These are phyloP conservation scores for Lasiosphaeria hispida DNA, from an alignment of 495 filamentous ascomycete genomes.

Conservation along the genomic window DNA sequence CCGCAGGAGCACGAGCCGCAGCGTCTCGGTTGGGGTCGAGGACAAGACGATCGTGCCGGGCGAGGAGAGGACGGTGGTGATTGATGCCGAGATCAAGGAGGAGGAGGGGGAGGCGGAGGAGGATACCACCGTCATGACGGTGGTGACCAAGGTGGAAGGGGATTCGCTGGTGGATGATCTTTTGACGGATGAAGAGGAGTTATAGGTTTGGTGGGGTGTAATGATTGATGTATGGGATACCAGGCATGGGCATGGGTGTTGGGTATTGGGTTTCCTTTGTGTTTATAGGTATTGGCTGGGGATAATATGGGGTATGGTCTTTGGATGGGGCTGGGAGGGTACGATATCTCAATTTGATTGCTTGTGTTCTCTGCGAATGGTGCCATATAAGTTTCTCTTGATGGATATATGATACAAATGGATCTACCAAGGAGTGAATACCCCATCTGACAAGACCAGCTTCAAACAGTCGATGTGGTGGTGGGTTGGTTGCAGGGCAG, in stretches of 20 bases:
- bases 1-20: constrained; percentile 38
- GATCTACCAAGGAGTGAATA: too few relatives aligned
- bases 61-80: constrained; percentile 19
- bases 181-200: constrained; percentile 44
- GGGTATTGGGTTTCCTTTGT: background rate
- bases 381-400: too few relatives aligned
- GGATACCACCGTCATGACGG: background rate
- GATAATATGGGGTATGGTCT: too few relatives aligned
- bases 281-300: background rate
- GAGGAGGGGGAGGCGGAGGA: constrained; percentile 15
- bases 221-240: background rate
- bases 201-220: background rate
- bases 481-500: too few relatives aligned
- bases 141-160: constrained; percentile 11
- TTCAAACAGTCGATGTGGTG: too few relatives aligned
- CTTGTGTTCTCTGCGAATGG: too few relatives aligned
- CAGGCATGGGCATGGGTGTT: background rate
- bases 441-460: too few relatives aligned
- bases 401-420: too few relatives aligned
- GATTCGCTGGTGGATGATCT: constrained; percentile 43
- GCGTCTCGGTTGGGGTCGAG: constrained; percentile 26
- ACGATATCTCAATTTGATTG: too few relatives aligned
- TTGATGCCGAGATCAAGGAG: background rate
- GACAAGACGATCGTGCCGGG: constrained; percentile 18
- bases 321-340: too few relatives aligned